Base-by-base conservation (phyloP, 1,139 yeast genomes). In the Meyerozyma smithsonii region DNA sequence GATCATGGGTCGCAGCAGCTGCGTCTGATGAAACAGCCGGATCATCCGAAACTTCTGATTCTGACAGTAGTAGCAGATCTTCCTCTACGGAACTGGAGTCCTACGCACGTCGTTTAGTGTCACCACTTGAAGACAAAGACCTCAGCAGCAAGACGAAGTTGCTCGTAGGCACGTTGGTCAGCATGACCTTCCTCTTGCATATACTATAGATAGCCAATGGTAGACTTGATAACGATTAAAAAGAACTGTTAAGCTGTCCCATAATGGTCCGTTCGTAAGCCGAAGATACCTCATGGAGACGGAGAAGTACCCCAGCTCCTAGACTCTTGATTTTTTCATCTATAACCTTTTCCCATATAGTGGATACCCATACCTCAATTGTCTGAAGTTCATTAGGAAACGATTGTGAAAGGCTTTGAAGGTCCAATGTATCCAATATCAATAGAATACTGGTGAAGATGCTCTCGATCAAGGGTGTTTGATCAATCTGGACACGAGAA, bases 231-330 rank as follows among this genome's bases (percentile, higher is more conserved):
- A n/a, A n/a, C 12, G 10, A n/a, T 23, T 35, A 23, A n/a, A 35
- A 21, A 12, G 28, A 21, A 16, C 46, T 38, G 32, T 46, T 51
- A 37, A 43, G 35, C 19, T 47, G 53, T 20, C 47, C 53, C 39
- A 52, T 42, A 4, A 54, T 35, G 2, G 52, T 43, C 15, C 53
- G 35, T 34, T 54, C 51, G 32, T 57, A 40, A 34, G 50, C 54
- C 15, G 57, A 51, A 10, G 54, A 46, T 21, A 71, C 40, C 33
- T 61, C 64, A n/a, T 55, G 58, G 40, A 74, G 51, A 20, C 62
- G 57, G 37, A 72, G 59, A 18, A 77, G 50, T 19, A 74, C 66
- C 1, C 79, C 79, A 11, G 82, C 81, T 36, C 79, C 71, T 28
- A 76, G 50, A 37, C 76, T 64, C 42, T 72, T 71, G 6, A 72